These are phyloP conservation scores for Talaromyces thailandensis DNA, from an alignment of 495 filamentous ascomycete species.

Conservation along the genomic window DNA sequence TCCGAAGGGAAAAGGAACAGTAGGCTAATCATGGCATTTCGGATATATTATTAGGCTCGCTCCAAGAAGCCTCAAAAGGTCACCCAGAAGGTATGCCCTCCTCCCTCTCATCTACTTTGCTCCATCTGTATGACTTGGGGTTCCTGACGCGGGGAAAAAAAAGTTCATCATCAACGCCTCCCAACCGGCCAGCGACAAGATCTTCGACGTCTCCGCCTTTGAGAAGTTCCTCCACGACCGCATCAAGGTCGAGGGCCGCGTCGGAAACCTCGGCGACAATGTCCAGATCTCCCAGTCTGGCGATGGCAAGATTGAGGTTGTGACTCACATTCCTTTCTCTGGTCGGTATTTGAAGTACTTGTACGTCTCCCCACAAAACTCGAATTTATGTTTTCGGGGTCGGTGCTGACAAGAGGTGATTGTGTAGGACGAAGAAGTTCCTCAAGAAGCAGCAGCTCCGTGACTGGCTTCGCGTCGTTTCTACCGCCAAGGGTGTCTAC, in stretches of 20 bases:
- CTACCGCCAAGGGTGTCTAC: constrained; percentile 93
- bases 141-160: not conserved
- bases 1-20: constrained; percentile 46
- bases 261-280: constrained; percentile 92
- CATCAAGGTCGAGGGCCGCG: constrained; percentile 98
- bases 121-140: not conserved
- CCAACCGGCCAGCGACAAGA: constrained; percentile 97
- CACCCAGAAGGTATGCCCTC: constrained; percentile 50
- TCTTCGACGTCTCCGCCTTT: constrained; percentile 97
- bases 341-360: constrained; percentile 99
- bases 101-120: not conserved
- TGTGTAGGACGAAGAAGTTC: constrained; percentile 94
- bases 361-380: constrained; percentile 44
- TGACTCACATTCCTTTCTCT: constrained; percentile 95
- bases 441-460: constrained; percentile 99
- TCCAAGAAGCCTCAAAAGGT: constrained; percentile 58
- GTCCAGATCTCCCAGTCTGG: constrained; percentile 82
- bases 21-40: constrained; percentile 14
- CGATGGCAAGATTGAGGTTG: constrained; percentile 96
- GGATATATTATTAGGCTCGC: constrained; percentile 30
- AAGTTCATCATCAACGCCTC: constrained; percentile 98
- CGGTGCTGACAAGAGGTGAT: constrained; percentile 2
- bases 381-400: not conserved
- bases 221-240: constrained; percentile 99
- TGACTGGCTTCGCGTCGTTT: constrained; percentile 98